These are phyloP conservation scores for Tetrahymena thermophila DNA, from an alignment of 73 alveolate genomes.

Conservation along the genomic window DNA sequence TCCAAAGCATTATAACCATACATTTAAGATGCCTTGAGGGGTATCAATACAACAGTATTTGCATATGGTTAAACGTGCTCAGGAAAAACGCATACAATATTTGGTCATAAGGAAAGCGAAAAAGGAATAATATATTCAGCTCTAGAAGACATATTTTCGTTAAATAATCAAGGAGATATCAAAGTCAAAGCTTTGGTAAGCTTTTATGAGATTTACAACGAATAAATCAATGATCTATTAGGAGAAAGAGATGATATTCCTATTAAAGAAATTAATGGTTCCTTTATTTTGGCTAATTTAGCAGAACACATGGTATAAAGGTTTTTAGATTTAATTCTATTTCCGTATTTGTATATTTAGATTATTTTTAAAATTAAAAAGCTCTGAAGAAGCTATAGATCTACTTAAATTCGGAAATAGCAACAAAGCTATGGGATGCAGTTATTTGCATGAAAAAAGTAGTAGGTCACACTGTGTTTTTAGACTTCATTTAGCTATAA, in stretches of 20 bases:
- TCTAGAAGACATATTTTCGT: constrained; percentile 10
- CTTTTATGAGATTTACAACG: background rate
- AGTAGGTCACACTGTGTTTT: background rate
- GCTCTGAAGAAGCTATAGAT: background rate
- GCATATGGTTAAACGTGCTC: constrained; percentile 45
- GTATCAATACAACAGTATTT: constrained; percentile 21
- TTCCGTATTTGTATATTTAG: background rate
- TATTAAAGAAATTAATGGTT: background rate
- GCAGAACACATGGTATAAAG: background rate
- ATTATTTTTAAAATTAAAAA: background rate
- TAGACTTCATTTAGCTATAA: background rate
- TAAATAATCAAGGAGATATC: background rate
- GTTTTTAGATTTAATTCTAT: background rate
- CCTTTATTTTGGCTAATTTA: background rate
- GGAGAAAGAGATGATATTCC: background rate
- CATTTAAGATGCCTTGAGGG: constrained; percentile 1
- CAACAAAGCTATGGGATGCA: background rate
- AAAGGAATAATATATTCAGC: constrained; percentile 45
- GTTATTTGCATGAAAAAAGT: background rate
- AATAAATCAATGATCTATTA: background rate
- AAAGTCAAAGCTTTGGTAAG: background rate
- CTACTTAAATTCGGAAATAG: background rate
- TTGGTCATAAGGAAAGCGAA: constrained; percentile 45
- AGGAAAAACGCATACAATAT: constrained; percentile 52
- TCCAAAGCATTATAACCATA: background rate